Evolutionary conservation across 139 green algal genomes (phyloP).

Genomic region (Chlamydomonas sp.): DNA sequence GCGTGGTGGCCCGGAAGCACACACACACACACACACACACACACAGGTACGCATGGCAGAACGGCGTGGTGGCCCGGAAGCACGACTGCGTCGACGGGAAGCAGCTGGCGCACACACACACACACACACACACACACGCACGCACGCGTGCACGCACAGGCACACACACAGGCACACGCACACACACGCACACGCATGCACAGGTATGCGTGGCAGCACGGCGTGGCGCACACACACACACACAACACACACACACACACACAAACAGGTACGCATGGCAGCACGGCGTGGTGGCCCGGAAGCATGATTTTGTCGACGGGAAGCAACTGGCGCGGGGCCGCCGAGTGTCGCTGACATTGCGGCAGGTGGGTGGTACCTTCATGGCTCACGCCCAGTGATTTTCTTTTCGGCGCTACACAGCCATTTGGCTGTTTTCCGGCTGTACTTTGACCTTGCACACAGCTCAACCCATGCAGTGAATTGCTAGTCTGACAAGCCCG

Average conservation of each 20-base stretch:
- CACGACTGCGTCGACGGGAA: neutral
- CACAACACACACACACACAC: neutral
- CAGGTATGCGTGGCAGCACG: conserved; percentile 62
- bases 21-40: conserved; percentile 27
- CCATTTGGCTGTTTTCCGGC: too few species aligned
- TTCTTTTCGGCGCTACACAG: too few species aligned
- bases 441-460: too few species aligned
- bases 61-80: conserved; percentile 86
- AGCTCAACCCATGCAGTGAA: too few species aligned
- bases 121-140: too few species aligned
- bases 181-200: too few species aligned
- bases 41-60: conserved; percentile 42
- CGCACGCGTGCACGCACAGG: too few species aligned
- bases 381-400: too few species aligned
- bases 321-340: conserved; percentile 32
- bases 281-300: conserved; percentile 89
- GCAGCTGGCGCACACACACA: conserved; percentile 23
- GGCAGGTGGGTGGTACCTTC: conserved; percentile 43
- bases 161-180: too few species aligned
- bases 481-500: too few species aligned
- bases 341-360: conserved; percentile 83
- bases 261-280: conserved; percentile 30
- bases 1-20: conserved; percentile 74
- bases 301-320: neutral
- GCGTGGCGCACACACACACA: conserved; percentile 74